Base-by-base conservation (phyloP, 192 early-diverging fungal species). In the Lunasporangiospora selenospora region DNA sequence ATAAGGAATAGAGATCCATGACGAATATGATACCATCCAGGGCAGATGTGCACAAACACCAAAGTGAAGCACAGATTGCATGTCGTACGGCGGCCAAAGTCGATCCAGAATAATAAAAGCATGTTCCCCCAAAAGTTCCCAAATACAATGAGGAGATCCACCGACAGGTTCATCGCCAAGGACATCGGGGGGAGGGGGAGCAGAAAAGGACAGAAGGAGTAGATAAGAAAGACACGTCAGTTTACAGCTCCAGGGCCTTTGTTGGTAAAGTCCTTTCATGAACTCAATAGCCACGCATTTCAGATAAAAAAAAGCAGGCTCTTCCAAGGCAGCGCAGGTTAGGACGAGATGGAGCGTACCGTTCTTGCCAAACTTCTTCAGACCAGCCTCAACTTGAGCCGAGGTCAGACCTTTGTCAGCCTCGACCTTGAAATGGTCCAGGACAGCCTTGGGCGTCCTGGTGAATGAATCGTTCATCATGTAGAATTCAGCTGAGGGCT, bases 111-210 rank as follows among this genome's bases (percentile, higher is more conserved):
- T n/a, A n/a, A n/a, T n/a, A n/a, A n/a, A n/a, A n/a, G n/a, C n/a
- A n/a, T n/a, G n/a, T n/a, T n/a, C n/a, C n/a, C n/a, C n/a, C n/a
- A n/a, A n/a, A n/a, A n/a, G n/a, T n/a, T n/a, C n/a, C n/a, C n/a
- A n/a, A n/a, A n/a, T n/a, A n/a, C n/a, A n/a, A n/a, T n/a, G n/a
- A n/a, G n/a, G n/a, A n/a, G n/a, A n/a, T n/a, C n/a, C n/a, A n/a
- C n/a, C n/a, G n/a, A n/a, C n/a, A n/a, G n/a, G n/a, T n/a, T n/a
- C n/a, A n/a, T n/a, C n/a, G n/a, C n/a, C n/a, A n/a, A n/a, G n/a
- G n/a, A n/a, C n/a, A 97, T 92, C 4, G 91, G 92, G 63, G 92
- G 90, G 6, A 93, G 93, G 9, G 91, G 90, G 30, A 87, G 90
- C 45, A 93, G 75, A 38, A 93, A 51, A 3, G 18, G 45, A 53